Conservation (phyloP, 768 basidiomycete species). For the Mycena haematopus region DNA sequence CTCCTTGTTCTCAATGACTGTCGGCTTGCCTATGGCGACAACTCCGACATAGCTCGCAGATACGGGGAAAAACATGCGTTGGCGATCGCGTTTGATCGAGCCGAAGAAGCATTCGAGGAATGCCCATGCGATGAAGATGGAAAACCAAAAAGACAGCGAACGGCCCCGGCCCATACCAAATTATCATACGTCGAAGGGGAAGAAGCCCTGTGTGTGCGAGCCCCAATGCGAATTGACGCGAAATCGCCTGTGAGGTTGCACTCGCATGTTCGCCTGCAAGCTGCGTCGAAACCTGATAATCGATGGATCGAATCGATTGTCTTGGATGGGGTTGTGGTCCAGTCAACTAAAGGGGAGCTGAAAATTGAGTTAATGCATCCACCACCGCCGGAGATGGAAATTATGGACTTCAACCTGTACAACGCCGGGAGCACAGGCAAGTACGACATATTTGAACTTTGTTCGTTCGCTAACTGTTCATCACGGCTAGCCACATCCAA, state of each 20-base stretch:
- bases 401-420: slow-evolving; percentile 71
- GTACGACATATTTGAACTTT: not conserved
- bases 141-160: slow-evolving; percentile 51
- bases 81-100: slow-evolving; percentile 65
- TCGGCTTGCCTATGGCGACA: slow-evolving; percentile 36
- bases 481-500: slow-evolving; percentile 57
- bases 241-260: slow-evolving; percentile 59
- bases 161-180: slow-evolving; percentile 49
- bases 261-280: slow-evolving; percentile 68
- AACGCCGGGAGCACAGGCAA: slow-evolving; percentile 64
- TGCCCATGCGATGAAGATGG: slow-evolving; percentile 74
- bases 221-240: slow-evolving; percentile 62
- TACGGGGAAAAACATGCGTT: slow-evolving; percentile 65
- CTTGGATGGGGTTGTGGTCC: slow-evolving; percentile 66
- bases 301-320: slow-evolving; percentile 51
- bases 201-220: slow-evolving; percentile 48
- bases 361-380: slow-evolving; percentile 60
- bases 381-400: slow-evolving; percentile 63
- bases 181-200: slow-evolving; percentile 45
- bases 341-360: slow-evolving; percentile 59
- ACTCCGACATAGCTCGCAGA: slow-evolving; percentile 33
- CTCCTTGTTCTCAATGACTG: slow-evolving; percentile 65
- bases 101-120: slow-evolving; percentile 69
- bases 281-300: slow-evolving; percentile 61
- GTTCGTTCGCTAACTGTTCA: not conserved